Conservation (phyloP, 495 filamentous ascomycete species). For the Massariosphaeria phaeospora region DNA sequence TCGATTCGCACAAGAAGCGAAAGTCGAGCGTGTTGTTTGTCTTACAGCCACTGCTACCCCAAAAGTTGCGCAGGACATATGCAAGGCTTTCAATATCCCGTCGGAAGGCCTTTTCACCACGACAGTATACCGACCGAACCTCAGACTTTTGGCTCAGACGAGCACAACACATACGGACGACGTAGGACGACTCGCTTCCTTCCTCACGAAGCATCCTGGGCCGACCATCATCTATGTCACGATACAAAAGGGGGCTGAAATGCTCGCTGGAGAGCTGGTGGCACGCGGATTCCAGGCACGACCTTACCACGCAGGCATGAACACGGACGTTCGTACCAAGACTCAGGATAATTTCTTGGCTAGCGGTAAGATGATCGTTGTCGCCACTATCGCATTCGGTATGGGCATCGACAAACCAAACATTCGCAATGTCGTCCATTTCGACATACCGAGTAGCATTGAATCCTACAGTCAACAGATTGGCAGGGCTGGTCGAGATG, state of each 20-base stretch:
- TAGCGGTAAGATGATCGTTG: constrained; percentile 44
- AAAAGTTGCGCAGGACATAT: constrained; percentile 51
- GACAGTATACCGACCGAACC: constrained; percentile 53
- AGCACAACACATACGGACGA: constrained; percentile 42
- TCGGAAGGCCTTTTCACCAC: constrained; percentile 49
- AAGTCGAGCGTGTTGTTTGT: constrained; percentile 55
- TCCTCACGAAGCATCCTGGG: constrained; percentile 48
- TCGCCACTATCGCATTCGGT: constrained; percentile 55
- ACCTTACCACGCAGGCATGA: constrained; percentile 53
- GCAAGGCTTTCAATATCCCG: constrained; percentile 41
- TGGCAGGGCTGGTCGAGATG: constrained; percentile 55
- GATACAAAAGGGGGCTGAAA: constrained; percentile 43
- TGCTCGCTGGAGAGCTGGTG: constrained; percentile 40
- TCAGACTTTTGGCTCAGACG: constrained; percentile 45
- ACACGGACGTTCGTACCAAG: constrained; percentile 38
- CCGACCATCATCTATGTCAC: constrained; percentile 56
- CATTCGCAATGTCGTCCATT: constrained; percentile 57
- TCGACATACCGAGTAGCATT: constrained; percentile 50
- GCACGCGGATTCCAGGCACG: constrained; percentile 41
- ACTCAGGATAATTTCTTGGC: constrained; percentile 54
- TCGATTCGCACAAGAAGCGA: constrained; percentile 52
- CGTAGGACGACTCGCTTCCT: constrained; percentile 44
- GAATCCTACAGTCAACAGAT: constrained; percentile 60
- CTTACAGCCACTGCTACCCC: constrained; percentile 56
- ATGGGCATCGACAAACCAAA: constrained; percentile 44